phyloP scores from a whole-genome alignment of 768 basidiomycete genomes.

The Mycena polygramma region DNA sequence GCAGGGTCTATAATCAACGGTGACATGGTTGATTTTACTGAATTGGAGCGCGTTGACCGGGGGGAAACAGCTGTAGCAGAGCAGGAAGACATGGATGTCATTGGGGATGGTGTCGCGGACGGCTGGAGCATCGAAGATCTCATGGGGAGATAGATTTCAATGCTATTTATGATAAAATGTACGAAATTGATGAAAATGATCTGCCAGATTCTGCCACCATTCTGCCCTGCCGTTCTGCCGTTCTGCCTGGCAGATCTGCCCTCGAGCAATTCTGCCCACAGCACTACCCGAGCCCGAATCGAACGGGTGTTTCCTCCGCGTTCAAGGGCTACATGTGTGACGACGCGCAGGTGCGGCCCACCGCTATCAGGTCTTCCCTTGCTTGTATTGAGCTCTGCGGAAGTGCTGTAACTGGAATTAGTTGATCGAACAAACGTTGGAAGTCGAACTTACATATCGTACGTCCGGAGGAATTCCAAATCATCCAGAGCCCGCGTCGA shows the following conservation, averaged over 20 bases:
- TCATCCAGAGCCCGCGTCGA: too few relatives aligned
- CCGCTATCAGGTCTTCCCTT: too few relatives aligned
- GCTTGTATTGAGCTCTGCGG: too few relatives aligned
- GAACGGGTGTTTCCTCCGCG: too few relatives aligned
- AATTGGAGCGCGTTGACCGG: constrained; percentile 21
- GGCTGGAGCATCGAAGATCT: constrained; percentile 22
- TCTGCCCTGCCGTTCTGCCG: constrained; percentile 29
- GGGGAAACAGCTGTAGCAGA: neutral
- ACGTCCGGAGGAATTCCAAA: too few relatives aligned
- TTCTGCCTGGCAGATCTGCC: constrained; percentile 15
- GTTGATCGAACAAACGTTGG: too few relatives aligned
- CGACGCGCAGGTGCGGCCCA: too few relatives aligned
- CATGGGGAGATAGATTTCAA: constrained; percentile 1
- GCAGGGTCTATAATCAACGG: neutral
- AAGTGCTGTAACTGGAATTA: too few relatives aligned
- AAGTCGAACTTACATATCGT: too few relatives aligned
- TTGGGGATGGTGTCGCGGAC: neutral
- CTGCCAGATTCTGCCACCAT: constrained; percentile 27
- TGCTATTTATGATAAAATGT: neutral
- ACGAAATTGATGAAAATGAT: constrained; percentile 21
- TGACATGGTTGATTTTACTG: constrained; percentile 5
- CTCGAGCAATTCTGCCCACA: constrained; percentile 18
- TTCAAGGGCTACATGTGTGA: too few relatives aligned
- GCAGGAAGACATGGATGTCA: constrained; percentile 3
- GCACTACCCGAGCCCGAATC: too few relatives aligned